These are phyloP conservation scores for Phyllosticta citriasiana DNA, from an alignment of 2,329 filamentous ascomycete species.

Conservation along the genomic window DNA sequence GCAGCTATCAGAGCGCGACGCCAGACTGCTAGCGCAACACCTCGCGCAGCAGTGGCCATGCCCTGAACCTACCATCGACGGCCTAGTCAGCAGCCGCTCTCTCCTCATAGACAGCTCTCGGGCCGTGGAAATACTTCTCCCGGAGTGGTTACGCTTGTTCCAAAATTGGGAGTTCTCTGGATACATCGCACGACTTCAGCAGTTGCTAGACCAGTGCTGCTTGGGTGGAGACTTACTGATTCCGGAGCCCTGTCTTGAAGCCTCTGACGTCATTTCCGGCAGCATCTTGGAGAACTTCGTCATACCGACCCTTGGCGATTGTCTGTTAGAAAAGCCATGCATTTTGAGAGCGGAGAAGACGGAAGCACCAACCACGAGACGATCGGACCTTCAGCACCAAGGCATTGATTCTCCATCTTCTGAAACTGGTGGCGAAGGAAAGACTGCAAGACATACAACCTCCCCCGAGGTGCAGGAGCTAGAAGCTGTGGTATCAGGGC, in stretches of 20 bases:
- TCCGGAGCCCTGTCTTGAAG: background rate
- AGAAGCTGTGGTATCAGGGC: background rate
- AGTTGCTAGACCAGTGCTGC: slow-evolving; percentile 22
- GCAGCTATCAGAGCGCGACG: slow-evolving; percentile 18
- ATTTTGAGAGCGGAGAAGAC: background rate
- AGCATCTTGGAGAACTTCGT: background rate
- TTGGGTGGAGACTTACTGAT: background rate
- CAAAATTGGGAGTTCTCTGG: slow-evolving; percentile 38
- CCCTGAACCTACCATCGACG: slow-evolving; percentile 13
- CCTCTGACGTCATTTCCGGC: background rate
- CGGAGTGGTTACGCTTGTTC: slow-evolving; percentile 41
- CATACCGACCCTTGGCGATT: background rate
- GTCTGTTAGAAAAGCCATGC: background rate
- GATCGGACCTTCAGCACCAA: background rate
- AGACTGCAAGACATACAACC: background rate
- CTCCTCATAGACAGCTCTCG: slow-evolving; percentile 24
- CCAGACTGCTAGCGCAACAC: slow-evolving; percentile 29
- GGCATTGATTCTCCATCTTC: background rate
- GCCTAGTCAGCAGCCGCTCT: background rate
- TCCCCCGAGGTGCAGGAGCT: background rate
- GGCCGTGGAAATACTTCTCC: slow-evolving; percentile 32
- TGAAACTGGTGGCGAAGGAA: background rate
- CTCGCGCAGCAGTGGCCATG: slow-evolving; percentile 32
- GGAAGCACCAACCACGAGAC: background rate
- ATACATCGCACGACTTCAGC: slow-evolving; percentile 37